Percentiles rank a stretch among this genome's conserved stretches.
Conservation (phyloP, 306 rosid species). For the Castanea crenata region DNA sequence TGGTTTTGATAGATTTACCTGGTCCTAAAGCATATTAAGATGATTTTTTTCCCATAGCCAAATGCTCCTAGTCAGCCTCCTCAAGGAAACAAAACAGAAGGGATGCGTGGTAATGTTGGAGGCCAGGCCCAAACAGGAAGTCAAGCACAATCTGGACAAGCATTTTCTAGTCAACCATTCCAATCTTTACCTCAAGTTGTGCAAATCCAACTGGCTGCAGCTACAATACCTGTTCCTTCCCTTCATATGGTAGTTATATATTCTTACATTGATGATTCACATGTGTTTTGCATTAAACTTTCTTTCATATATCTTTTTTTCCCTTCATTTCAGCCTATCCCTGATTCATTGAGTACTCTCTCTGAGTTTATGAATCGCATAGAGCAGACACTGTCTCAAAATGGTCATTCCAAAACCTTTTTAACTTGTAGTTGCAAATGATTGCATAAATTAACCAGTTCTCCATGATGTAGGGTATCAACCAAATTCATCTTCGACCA, state of each 20-base stretch:
- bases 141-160: no score
- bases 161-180: no score
- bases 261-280: slow-evolving; percentile 4
- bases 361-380: slow-evolving; percentile 77
- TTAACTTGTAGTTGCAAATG: slow-evolving; percentile 11
- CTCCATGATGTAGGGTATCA: slow-evolving; percentile 42
- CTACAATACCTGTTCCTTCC: slow-evolving; percentile 68
- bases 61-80: no score
- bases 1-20: no score
- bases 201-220: slow-evolving; percentile 69
- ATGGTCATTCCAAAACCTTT: slow-evolving; percentile 40
- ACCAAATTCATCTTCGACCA: slow-evolving; percentile 46
- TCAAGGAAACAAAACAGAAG: no score
- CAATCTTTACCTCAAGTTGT: no score
- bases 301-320: not conserved
- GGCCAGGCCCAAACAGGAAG: no score
- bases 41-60: no score
- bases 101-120: no score
- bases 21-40: no score
- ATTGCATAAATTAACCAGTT: slow-evolving; percentile 9
- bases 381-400: slow-evolving; percentile 70
- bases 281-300: slow-evolving; percentile 8
- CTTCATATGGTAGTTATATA: no score
- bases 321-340: slow-evolving; percentile 70
- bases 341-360: slow-evolving; percentile 74